Evolutionary conservation across 2,329 filamentous ascomycete species (phyloP), one percentile per base, ranked within the genome.

Genomic region (Trichoderma koningiopsis): DNA sequence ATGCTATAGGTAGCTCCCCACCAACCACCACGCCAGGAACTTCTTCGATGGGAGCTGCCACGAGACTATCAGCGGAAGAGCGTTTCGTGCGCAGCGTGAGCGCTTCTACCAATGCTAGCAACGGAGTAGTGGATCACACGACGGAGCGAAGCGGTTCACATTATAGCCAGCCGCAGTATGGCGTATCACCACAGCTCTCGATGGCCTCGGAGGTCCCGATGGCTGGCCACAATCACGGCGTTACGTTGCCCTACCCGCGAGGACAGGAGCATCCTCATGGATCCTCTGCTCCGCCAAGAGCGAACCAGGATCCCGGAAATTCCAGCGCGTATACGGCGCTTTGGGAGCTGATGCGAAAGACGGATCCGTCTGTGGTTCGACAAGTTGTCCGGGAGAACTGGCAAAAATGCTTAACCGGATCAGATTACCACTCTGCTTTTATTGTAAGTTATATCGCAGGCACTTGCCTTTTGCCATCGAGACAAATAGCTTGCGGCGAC

Each of bases 381-480:
- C 82, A 83, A 56, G 80, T 81, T 0, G 72, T 87, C 13, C 80
- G 86, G 29, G 85, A 86, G 70, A 80, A 83, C 67, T 86, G 84
- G 83, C 78, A 85, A 53, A 86, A 83, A 72, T 82, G 82, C 22
- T 71, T 87, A 2, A 67, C 83, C 4, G 85, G 85, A 11, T 85
- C 83, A 4, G 82, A 85, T 13, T 87, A 85, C 69, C 85, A 88
- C 70, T 78, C 82, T 53, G 80, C 82, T 2, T 88, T 88, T 71
- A 68, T 87, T 65, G 85, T 88, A 75, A 79, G 85, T 82, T 66
- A n/a, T 24, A 52, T 56, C 24, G 35, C 10, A 59, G 65, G 11
- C 24, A 52, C 27, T 24, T 27, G 14, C 13, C n/a, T 19, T 43
- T 19, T 5, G 37, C 7, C 24, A 16, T 43, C 6, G n/a, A 16